These are phyloP conservation scores for Allomyces macrogynus DNA, from an alignment of 192 early-diverging fungal species.

Conservation along the genomic window DNA sequence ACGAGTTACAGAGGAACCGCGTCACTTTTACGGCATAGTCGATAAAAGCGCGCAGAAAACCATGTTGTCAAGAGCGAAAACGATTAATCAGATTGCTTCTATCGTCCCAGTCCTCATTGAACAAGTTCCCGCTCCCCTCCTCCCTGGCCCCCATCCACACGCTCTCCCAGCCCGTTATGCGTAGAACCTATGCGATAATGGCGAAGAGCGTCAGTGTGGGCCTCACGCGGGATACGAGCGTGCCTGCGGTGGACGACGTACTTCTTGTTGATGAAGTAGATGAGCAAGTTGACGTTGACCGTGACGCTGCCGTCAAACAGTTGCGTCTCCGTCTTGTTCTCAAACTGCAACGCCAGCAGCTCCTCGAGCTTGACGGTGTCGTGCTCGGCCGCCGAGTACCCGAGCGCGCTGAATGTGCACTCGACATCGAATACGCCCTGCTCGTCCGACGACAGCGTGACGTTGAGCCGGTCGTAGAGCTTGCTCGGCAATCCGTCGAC, in stretches of 20 bases:
- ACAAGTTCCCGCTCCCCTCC: too few species aligned
- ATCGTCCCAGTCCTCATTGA: too few species aligned
- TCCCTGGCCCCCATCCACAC: too few species aligned
- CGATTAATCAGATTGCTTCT: too few species aligned
- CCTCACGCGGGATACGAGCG: too few species aligned
- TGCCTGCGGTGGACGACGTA: conserved; percentile 14
- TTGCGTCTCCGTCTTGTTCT: conserved; percentile 74
- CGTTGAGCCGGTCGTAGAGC: conserved; percentile 67
- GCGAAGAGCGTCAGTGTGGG: too few species aligned
- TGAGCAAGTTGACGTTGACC: conserved; percentile 89
- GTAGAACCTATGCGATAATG: too few species aligned
- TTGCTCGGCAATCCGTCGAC: conserved; percentile 53
- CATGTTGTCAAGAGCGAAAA: too few species aligned
- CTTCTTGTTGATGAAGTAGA: conserved; percentile 96
- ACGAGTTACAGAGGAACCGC: too few species aligned
- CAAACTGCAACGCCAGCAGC: conserved; percentile 80
- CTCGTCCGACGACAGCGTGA: conserved; percentile 83
- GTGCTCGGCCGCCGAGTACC: conserved; percentile 26
- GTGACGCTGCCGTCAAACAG: conserved; percentile 79
- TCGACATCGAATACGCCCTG: conserved; percentile 78
- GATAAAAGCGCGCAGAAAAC: too few species aligned
- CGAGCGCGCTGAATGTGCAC: conserved; percentile 39
- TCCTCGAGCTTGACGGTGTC: conserved; percentile 54
- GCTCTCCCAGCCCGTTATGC: too few species aligned
- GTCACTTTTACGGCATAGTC: too few species aligned